Conservation (phyloP, 768 basidiomycete genomes). For the Naganishia vishniacii region DNA sequence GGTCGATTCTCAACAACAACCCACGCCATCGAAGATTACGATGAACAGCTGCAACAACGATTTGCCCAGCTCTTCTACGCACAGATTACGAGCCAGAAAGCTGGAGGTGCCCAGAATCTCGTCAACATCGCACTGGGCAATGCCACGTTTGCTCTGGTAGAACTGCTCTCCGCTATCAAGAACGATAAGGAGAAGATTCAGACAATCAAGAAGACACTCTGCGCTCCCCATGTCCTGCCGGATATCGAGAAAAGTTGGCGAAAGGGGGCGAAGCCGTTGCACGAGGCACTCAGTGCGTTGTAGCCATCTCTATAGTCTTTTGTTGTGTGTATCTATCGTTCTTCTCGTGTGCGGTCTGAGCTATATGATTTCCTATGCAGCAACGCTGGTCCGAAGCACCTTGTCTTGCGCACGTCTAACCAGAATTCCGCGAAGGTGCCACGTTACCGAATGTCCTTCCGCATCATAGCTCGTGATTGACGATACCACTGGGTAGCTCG, state of each 20-base stretch:
- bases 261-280: conserved; percentile 67
- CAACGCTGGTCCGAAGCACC: no score
- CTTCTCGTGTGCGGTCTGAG: no score
- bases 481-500: no score
- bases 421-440: no score
- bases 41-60: conserved; percentile 29
- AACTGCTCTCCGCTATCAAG: conserved; percentile 40
- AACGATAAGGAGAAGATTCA: conserved; percentile 22
- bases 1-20: conserved; percentile 73
- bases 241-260: conserved; percentile 56
- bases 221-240: conserved; percentile 51
- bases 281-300: conserved; percentile 50
- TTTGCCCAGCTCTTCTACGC: conserved; percentile 39
- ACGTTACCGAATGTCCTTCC: no score
- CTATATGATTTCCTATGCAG: no score
- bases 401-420: no score
- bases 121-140: conserved; percentile 38
- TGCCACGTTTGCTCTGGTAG: conserved; percentile 42
- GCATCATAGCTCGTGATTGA: no score
- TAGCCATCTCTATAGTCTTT: conserved; percentile 49
- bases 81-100: conserved; percentile 35
- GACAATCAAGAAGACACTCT: conserved; percentile 47
- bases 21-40: conserved; percentile 53
- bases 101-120: conserved; percentile 41
- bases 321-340: neutral